A percentile compares a stretch with the other conserved stretches of the same genome.
phyloP scores from a whole-genome alignment of 2,329 filamentous ascomycete genomes.

The Furcasterigmium furcatum region DNA sequence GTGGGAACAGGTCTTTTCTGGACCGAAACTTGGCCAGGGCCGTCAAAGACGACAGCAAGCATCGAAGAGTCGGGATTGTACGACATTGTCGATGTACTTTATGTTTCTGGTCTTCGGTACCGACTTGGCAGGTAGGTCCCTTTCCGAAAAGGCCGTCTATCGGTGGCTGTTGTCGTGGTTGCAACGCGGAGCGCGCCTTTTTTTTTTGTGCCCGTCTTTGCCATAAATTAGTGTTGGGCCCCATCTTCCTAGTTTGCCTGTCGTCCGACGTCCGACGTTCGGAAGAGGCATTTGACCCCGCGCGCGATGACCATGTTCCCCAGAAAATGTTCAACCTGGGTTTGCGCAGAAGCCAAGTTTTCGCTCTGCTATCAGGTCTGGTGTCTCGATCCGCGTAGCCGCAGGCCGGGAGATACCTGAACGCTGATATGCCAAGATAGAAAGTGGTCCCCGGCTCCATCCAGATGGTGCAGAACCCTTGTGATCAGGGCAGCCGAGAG shows the following conservation, averaged over 20 bases:
- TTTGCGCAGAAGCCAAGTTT: neutral
- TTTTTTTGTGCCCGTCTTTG: no score
- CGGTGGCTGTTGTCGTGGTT: no score
- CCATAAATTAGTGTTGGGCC: no score
- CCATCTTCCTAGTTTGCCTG: no score
- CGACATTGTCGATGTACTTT: neutral
- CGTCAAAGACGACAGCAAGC: constrained; percentile 88
- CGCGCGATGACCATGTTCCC: neutral
- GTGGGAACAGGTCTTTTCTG: constrained; percentile 78
- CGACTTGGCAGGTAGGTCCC: no score
- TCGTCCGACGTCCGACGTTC: neutral
- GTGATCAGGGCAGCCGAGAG: neutral
- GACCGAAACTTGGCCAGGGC: constrained; percentile 68
- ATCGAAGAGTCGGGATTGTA: constrained; percentile 50
- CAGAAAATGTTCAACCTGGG: neutral
- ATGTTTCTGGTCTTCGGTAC: neutral
- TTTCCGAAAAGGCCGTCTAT: no score
- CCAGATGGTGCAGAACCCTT: neutral
- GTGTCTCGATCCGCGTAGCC: no score
- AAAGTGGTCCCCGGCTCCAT: neutral
- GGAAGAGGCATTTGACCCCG: neutral
- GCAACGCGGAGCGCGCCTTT: no score
- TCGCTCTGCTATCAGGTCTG: neutral
- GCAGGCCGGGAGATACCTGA: no score
- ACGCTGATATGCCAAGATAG: no score